Evolutionary conservation across 768 basidiomycete genomes (phyloP).

Genomic region (Leccinum arenicola): DNA sequence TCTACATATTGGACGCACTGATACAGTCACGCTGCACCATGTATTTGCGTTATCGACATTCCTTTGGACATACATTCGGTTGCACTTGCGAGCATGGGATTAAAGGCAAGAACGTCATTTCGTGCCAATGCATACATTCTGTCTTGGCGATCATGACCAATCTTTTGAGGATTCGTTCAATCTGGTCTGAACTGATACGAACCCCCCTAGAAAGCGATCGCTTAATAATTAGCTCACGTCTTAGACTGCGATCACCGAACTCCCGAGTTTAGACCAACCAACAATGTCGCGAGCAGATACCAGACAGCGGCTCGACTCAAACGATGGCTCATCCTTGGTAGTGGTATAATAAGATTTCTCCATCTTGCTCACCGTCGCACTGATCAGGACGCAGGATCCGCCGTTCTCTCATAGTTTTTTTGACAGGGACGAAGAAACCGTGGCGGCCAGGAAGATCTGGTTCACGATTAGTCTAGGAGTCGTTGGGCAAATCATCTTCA

Average conservation of each 20-base stretch:
- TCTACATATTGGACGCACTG: constrained; percentile 29
- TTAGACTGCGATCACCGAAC: background rate
- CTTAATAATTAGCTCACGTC: constrained; percentile 19
- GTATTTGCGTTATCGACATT: constrained; percentile 27
- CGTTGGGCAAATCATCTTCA: constrained; percentile 35
- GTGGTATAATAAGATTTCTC: constrained; percentile 7
- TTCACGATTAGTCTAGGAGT: constrained; percentile 38
- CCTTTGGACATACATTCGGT: constrained; percentile 15
- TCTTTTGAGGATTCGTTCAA: background rate
- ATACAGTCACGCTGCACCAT: constrained; percentile 20
- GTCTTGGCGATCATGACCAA: background rate
- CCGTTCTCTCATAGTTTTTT: constrained; percentile 31
- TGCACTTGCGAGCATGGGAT: background rate
- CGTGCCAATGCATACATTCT: background rate
- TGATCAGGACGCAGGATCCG: constrained; percentile 17
- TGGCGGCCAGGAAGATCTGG: constrained; percentile 37
- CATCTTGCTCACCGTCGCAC: background rate
- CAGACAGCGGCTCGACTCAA: constrained; percentile 1
- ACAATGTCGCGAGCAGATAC: constrained; percentile 2
- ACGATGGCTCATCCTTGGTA: constrained; percentile 1
- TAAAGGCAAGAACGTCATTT: background rate
- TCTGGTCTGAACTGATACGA: background rate
- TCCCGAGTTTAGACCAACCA: background rate
- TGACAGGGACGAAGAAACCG: constrained; percentile 29
- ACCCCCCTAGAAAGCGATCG: constrained; percentile 1